These are phyloP conservation scores for Wickerhamiella qilinensis DNA, from an alignment of 805 yeast species.

Conservation along the genomic window DNA sequence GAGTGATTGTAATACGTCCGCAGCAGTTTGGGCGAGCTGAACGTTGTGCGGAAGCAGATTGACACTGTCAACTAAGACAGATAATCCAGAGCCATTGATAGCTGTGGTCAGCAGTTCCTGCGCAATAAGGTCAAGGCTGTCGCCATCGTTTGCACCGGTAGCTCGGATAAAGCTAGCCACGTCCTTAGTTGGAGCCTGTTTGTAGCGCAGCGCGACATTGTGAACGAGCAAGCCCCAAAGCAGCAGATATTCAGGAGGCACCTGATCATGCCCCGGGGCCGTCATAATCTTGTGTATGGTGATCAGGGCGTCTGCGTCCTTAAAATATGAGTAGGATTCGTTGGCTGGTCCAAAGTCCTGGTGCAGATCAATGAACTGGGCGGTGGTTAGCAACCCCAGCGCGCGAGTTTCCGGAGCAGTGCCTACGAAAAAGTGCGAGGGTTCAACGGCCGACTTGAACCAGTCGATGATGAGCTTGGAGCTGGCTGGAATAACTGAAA, in stretches of 20 bases:
- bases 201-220: constrained; percentile 13
- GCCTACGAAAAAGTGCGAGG: neutral
- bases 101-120: constrained; percentile 5
- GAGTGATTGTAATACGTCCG: constrained; percentile 21
- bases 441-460: constrained; percentile 5
- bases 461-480: constrained; percentile 11
- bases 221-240: constrained; percentile 19
- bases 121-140: constrained; percentile 1
- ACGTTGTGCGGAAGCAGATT: constrained; percentile 3
- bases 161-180: neutral
- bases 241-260: constrained; percentile 7
- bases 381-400: constrained; percentile 9
- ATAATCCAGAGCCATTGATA: constrained; percentile 5
- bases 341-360: constrained; percentile 13
- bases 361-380: constrained; percentile 17
- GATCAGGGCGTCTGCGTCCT: constrained; percentile 11
- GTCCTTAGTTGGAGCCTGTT: constrained; percentile 6
- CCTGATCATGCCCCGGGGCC: neutral
- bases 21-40: constrained; percentile 12
- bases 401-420: constrained; percentile 1
- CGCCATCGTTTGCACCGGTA: constrained; percentile 3
- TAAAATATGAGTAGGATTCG: constrained; percentile 7
- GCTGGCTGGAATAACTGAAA: constrained; percentile 12
- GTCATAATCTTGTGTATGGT: constrained; percentile 10
- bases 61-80: constrained; percentile 6